Base-by-base conservation (phyloP, 345 rosid species). In the Eutrema yunnanense region DNA sequence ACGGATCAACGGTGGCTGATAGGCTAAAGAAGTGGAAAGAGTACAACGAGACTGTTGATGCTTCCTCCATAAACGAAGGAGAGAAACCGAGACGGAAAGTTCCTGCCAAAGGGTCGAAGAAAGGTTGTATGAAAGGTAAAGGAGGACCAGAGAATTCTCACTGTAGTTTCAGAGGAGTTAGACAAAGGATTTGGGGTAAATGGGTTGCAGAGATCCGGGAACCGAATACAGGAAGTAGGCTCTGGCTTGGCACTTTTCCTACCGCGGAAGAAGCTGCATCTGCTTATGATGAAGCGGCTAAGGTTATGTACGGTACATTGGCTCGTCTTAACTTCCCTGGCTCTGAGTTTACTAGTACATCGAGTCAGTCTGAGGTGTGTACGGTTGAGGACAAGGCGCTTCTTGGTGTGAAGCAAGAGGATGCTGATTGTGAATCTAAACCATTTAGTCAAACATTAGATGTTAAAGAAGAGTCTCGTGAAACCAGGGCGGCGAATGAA, bases 131-230 rank as follows among this genome's bases (percentile, higher is more conserved):
- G 98, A 92, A 85, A 55, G 98, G 98, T 32, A 92, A 92, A 81
- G 97, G 97, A 16, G 97, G 98, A 2, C 97, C 98, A 0, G 87
- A 92, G 67, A 92, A 92, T 43, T 65, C 80, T 2, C 34, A 29
- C 1, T 90, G 87, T 53, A 80, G 61, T 12, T 92, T 81, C 50
- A 77, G 98, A 70, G 98, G 98, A 1, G 97, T 90, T 37, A 83
- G 98, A 73, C 98, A 92, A 78, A 84, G 98, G 74, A 70, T 88
- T n/a, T 92, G 98, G 98, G 98, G 98, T 5, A 90, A 88, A 78
- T 92, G 98, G 96, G 96, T 90, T 49, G 91, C 98, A 0, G 97
- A 90, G 81, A 93, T 93, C 52, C 73, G 98, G 8, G 90, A 90
- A 36, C 98, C 98, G 0, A 81, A 85, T 6, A 71, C 83, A 55